phyloP scores from a whole-genome alignment of 2,329 filamentous ascomycete genomes.

The Beauveria australis region DNA sequence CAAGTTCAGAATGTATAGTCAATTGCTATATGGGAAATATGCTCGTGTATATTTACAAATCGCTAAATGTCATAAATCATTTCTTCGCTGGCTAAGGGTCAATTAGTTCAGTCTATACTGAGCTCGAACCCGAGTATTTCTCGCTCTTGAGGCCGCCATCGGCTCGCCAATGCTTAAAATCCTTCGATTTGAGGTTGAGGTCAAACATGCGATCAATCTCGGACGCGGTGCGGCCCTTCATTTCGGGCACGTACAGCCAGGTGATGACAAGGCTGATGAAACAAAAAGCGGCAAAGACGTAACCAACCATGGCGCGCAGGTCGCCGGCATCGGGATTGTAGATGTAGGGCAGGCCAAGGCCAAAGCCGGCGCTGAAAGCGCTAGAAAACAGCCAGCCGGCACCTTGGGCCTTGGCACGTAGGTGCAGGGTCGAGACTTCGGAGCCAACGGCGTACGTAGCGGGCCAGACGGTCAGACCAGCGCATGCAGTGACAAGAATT shows the following conservation, averaged over 20 bases:
- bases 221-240: conserved; percentile 36
- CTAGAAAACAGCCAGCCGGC: conserved; percentile 34
- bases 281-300: conserved; percentile 30
- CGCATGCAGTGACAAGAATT: conserved; percentile 35
- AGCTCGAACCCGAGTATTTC: not conserved
- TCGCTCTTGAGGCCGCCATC: not conserved
- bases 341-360: conserved; percentile 41
- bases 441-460: conserved; percentile 32
- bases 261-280: conserved; percentile 26
- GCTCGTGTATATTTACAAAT: not conserved
- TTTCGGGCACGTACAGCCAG: conserved; percentile 44
- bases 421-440: conserved; percentile 34
- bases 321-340: conserved; percentile 34
- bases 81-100: not conserved
- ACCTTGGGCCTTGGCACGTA: conserved; percentile 35
- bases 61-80: not conserved
- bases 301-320: conserved; percentile 33
- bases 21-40: not conserved
- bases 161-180: conserved; percentile 17
- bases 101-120: not conserved
- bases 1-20: not conserved
- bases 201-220: conserved; percentile 39
- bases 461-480: conserved; percentile 35
- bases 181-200: conserved; percentile 18
- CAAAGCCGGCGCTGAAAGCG: conserved; percentile 32